phyloP scores from a whole-genome alignment of 2,329 filamentous ascomycete species.

The Colletotrichum sp. region DNA sequence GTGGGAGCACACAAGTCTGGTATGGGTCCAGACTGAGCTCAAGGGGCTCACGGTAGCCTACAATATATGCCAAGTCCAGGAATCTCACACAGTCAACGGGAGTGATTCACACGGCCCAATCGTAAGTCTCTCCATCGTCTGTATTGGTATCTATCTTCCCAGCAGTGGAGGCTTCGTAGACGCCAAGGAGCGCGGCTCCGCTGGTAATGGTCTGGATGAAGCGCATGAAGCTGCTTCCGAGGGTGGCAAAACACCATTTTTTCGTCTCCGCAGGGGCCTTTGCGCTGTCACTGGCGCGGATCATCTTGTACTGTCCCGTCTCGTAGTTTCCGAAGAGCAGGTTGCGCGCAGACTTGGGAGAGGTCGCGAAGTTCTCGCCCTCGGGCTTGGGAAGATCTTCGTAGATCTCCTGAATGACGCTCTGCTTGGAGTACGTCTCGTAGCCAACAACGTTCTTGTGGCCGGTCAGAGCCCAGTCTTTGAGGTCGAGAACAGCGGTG shows the following conservation, averaged over 20 bases:
- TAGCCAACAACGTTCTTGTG: neutral
- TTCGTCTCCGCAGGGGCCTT: neutral
- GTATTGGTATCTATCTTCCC: neutral
- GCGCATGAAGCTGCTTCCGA: neutral
- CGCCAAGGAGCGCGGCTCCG: neutral
- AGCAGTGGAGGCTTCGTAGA: neutral
- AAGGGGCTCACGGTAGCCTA: neutral
- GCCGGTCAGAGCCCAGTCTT: neutral
- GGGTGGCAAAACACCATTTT: neutral
- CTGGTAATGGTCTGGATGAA: neutral
- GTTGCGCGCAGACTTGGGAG: neutral
- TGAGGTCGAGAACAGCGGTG: neutral
- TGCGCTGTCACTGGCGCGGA: neutral
- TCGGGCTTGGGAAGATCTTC: neutral
- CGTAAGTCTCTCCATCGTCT: neutral
- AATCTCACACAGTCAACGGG: neutral
- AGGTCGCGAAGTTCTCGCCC: neutral
- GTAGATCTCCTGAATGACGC: neutral
- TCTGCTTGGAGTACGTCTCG: neutral
- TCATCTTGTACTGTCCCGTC: neutral
- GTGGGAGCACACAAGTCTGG: neutral
- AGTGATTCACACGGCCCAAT: neutral
- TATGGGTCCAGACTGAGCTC: neutral
- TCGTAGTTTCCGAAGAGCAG: neutral
- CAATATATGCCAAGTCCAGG: neutral